Evolutionary conservation across 1,284 basidiomycete genomes (phyloP), one percentile per base, ranked within the genome.

Genomic region (Microbotryomycetes sp.): DNA sequence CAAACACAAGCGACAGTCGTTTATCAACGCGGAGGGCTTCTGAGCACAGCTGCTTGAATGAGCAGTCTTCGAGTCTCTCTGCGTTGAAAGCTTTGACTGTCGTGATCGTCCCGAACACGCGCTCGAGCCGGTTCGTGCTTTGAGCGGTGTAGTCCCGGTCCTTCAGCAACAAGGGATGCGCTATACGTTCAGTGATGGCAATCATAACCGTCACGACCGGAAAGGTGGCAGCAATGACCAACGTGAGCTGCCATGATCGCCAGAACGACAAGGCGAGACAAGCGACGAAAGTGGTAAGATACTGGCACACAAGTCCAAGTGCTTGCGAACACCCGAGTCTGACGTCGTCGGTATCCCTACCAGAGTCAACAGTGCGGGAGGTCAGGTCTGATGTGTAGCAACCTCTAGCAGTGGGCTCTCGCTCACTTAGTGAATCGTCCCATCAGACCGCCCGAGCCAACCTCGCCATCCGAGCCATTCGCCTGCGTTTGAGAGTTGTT

Each of bases 81-180:
- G 92, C 92, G 75, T 96, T 97, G 81, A 94, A 96, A 0, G 89
- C 90, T 75, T 98, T 98, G 76, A 98, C 89, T 0, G 93, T 97
- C 3, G 88, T 78, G 70, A 98, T 92, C 48, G 88, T 84, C 12
- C 83, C 77, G 4, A 88, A 79, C 1, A 88, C 84, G 25, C 89
- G 86, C 67, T 94, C 87, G 64, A 93, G 81, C 59, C 87, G 81
- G 4, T 88, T 86, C 0, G 89, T 86, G 0, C 89, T 87, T 6
- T 81, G 79, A 14, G 86, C 84, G 3, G 86, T 84, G 7, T 84
- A 81, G 0, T 79, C 74, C 49, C 88, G 83, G 71, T 96, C 92
- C 28, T 74, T 75, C 3, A 80, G 78, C 62, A 92, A 81, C 58
- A 87, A 80, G 0, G 89, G 87, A 3, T 80, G 79, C 1, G 84